A percentile compares a stretch with the other conserved stretches of the same genome.
Evolutionary conservation across 257 asterid species (phyloP).

Genomic region (Verbena officinalis): DNA sequence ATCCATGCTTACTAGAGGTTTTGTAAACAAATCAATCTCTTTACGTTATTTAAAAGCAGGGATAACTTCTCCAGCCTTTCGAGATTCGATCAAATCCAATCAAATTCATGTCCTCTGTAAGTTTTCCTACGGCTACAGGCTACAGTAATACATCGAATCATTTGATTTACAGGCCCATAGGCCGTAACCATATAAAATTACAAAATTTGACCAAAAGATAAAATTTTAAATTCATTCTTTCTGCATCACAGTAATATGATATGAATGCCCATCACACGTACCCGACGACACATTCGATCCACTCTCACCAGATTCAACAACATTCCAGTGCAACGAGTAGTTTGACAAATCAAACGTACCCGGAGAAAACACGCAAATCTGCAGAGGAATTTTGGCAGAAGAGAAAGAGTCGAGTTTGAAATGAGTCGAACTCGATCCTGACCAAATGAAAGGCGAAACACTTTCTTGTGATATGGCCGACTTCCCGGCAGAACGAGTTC

Average conservation of each 20-base stretch:
- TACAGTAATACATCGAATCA: constrained; percentile 29
- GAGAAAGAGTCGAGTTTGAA: constrained; percentile 62
- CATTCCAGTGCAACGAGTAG: constrained; percentile 77
- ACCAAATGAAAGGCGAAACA: constrained; percentile 79
- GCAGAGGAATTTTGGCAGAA: constrained; percentile 60
- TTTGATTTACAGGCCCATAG: constrained; percentile 38
- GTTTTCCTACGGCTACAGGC: constrained; percentile 34
- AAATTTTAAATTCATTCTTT: constrained; percentile 48
- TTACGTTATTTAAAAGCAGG: neutral
- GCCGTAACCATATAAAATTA: constrained; percentile 35
- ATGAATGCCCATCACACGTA: constrained; percentile 68
- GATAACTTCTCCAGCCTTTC: constrained; percentile 9
- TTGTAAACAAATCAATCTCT: constrained; percentile 5
- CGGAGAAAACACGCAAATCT: constrained; percentile 70
- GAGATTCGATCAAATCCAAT: constrained; percentile 1
- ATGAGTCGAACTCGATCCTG: constrained; percentile 71
- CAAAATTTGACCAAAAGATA: too few relatives aligned
- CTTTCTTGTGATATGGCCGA: constrained; percentile 43
- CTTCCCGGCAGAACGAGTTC: constrained; percentile 43
- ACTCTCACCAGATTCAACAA: constrained; percentile 27
- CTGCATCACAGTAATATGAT: constrained; percentile 70
- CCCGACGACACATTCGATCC: constrained; percentile 50
- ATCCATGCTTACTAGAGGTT: too few relatives aligned
- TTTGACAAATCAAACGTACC: constrained; percentile 90
- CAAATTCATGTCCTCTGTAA: constrained; percentile 12